Base-by-base conservation (phyloP, 176 grass and related monocot species). In the Microstegium vimineum region DNA sequence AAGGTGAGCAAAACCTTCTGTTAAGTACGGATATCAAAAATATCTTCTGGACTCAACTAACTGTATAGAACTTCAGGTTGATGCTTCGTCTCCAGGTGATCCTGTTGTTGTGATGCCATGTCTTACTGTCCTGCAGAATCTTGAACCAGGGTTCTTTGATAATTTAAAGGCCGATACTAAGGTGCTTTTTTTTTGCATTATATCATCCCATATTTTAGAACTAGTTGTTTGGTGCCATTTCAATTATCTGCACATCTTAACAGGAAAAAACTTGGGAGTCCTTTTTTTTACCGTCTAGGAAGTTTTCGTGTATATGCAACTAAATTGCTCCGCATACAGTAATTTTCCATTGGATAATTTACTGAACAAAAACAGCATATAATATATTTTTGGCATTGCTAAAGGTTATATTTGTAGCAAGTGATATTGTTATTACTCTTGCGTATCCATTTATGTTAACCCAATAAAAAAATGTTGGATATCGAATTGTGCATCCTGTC, bases 121-220 rank as follows among this genome's bases (percentile, higher is more conserved):
- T 74, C 60, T 98, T 73, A 92, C 90, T 46, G 87, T 86, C 43
- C 82, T 98, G 52, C 78, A 80, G 76, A 79, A 11, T 78, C 31
- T 95, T 83, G 84, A 85, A 64, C 49, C 90, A 65, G 27, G 82
- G 43, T 90, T 95, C 82, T 94, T 87, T 60, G 84, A 93, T 78
- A 84, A 82, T 74, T 86, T 98, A 80, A 89, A 93, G 83, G 85
- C 45, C 0, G 76, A 88, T 70, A 76, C 78, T 31, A 91, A 98
- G 95, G 94, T 97, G 75, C 8, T 26, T 75, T 26, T 71, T 34
- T 57, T 74, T n/a, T n/a, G n/a, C n/a, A 11, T 36, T 79, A 83
- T 77, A 41, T 28, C 7, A 73, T 59, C 41, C 18, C 34, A 35
- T 23, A 63, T 62, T 62, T 20, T 25, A 81, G 31, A 62, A 69